Percentiles rank a stretch among this genome's conserved stretches.
Conservation (phyloP, 1,284 basidiomycete species). For the Anthracocystis walkeri region DNA sequence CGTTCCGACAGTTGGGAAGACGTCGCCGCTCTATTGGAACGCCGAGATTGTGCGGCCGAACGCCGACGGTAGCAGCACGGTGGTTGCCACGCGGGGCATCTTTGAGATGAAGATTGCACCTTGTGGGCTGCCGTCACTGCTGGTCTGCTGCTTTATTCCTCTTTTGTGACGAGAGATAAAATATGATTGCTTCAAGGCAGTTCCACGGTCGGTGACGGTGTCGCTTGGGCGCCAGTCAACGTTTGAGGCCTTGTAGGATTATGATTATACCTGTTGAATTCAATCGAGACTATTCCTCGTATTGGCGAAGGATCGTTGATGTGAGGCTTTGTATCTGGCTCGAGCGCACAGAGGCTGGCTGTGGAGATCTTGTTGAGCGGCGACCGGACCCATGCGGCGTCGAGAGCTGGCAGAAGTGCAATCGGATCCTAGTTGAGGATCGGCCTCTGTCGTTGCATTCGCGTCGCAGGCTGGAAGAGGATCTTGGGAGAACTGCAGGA, state of each 20-base stretch:
- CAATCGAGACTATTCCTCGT: not conserved
- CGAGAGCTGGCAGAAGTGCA: not conserved
- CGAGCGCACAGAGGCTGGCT: not conserved
- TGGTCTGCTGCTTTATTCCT: conserved; percentile 48
- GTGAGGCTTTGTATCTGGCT: not conserved
- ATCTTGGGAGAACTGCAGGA: not conserved
- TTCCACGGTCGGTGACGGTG: not conserved
- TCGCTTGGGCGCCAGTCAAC: not conserved
- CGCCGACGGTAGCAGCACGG: conserved; percentile 8
- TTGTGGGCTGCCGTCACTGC: conserved; percentile 47
- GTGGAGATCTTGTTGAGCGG: not conserved
- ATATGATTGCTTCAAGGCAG: not conserved
- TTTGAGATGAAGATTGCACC: conserved; percentile 59
- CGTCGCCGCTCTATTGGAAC: conserved; percentile 46
- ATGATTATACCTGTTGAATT: not conserved
- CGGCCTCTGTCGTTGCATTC: no score
- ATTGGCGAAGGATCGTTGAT: not conserved
- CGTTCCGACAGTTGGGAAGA: conserved; percentile 22
- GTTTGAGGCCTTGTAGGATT: not conserved
- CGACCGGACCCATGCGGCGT: not conserved
- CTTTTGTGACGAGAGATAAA: conserved; percentile 6
- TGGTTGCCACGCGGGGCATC: conserved; percentile 32
- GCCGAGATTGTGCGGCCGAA: conserved; percentile 41
- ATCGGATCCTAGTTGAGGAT: not conserved
- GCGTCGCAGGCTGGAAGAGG: no score